Conservation (phyloP, 768 basidiomycete species). For the Lactifluus echinatus region DNA sequence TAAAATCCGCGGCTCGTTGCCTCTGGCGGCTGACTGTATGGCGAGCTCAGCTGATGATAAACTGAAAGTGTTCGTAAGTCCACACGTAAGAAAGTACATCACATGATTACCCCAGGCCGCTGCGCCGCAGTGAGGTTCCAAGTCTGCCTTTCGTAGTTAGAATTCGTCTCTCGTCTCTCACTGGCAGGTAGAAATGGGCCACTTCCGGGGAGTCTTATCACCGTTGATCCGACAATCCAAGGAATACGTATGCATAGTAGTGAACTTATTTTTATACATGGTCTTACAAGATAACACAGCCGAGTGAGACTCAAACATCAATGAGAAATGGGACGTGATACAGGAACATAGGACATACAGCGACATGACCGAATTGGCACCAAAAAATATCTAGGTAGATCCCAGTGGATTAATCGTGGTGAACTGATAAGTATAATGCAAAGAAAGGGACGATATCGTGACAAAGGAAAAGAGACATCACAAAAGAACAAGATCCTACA, state of each 20-base stretch:
- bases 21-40: too few species aligned
- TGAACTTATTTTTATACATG: not conserved
- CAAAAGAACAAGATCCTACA: not conserved
- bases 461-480: not conserved
- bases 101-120: not conserved
- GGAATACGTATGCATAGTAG: not conserved
- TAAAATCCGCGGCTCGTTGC: not conserved
- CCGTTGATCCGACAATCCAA: too few species aligned
- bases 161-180: too few species aligned
- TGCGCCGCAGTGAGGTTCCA: too few species aligned
- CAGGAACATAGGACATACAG: conserved; percentile 13
- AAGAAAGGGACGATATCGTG: not conserved
- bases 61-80: too few species aligned
- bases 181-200: too few species aligned
- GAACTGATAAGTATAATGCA: conserved; percentile 17
- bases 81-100: not conserved
- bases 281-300: not conserved
- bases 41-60: too few species aligned
- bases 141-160: too few species aligned
- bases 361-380: not conserved
- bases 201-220: not conserved
- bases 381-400: conserved; percentile 12
- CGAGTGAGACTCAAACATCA: not conserved
- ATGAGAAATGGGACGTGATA: not conserved
- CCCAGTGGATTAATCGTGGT: conserved; percentile 1